Conservation (phyloP, 495 filamentous ascomycete species). For the Aspergillus haitiensis region DNA sequence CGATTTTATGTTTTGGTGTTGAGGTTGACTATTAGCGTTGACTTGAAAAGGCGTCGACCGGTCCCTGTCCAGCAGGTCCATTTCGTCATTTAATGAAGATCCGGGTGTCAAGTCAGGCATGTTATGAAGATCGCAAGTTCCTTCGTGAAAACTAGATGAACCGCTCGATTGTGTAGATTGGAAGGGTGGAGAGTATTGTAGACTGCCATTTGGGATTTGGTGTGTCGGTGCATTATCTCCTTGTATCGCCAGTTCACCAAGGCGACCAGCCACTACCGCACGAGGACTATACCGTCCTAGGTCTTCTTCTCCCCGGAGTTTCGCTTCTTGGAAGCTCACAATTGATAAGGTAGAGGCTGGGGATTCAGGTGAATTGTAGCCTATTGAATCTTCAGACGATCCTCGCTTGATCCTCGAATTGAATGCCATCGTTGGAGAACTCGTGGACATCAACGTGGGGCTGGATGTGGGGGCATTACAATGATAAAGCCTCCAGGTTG, state of each 20-base stretch:
- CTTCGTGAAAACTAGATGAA: slow-evolving; percentile 5
- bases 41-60: slow-evolving; percentile 7
- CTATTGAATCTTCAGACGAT: slow-evolving; percentile 36
- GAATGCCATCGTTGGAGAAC: slow-evolving; percentile 24
- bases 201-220: slow-evolving; percentile 24
- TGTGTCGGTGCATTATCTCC: slow-evolving; percentile 39
- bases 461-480: slow-evolving; percentile 30
- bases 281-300: slow-evolving; percentile 56
- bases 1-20: not conserved
- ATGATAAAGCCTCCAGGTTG: slow-evolving; percentile 13
- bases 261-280: slow-evolving; percentile 61
- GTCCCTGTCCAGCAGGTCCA: not conserved
- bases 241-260: slow-evolving; percentile 61
- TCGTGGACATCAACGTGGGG: slow-evolving; percentile 40
- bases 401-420: slow-evolving; percentile 47
- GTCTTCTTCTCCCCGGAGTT: slow-evolving; percentile 38
- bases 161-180: slow-evolving; percentile 21
- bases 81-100: not conserved
- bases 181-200: slow-evolving; percentile 16
- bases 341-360: slow-evolving; percentile 39
- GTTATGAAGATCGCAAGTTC: slow-evolving; percentile 14
- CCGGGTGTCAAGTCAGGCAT: slow-evolving; percentile 27
- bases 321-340: slow-evolving; percentile 37
- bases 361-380: slow-evolving; percentile 38
- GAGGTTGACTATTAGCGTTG: slow-evolving; percentile 8